phyloP scores from a whole-genome alignment of 805 yeast genomes.

The Suhomyces prunicola region DNA sequence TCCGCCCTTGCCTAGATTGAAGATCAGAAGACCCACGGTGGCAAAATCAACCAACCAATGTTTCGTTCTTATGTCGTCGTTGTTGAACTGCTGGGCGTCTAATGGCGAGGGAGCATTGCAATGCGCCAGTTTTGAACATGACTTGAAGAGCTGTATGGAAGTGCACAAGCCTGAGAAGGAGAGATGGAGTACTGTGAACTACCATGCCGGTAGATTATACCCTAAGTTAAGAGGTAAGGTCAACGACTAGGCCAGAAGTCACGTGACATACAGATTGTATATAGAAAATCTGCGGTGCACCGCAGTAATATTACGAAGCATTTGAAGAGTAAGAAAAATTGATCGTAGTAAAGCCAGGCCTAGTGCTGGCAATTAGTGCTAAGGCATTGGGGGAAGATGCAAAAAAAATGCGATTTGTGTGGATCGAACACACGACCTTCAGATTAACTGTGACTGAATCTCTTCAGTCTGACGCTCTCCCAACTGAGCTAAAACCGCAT shows the following conservation, averaged over 20 bases:
- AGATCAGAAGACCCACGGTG: slow-evolving; percentile 62
- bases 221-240: slow-evolving; percentile 51
- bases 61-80: slow-evolving; percentile 74
- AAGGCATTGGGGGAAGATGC: neutral
- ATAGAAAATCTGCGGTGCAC: neutral
- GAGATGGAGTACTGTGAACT: slow-evolving; percentile 46
- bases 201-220: slow-evolving; percentile 54
- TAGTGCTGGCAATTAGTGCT: neutral
- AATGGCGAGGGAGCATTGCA: slow-evolving; percentile 76
- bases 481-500: slow-evolving; percentile 38
- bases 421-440: slow-evolving; percentile 67
- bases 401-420: slow-evolving; percentile 25
- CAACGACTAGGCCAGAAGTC: slow-evolving; percentile 24
- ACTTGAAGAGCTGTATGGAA: slow-evolving; percentile 74
- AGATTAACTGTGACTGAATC: slow-evolving; percentile 36
- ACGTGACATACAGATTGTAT: neutral
- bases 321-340: neutral
- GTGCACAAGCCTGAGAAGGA: slow-evolving; percentile 39
- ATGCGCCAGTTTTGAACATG: slow-evolving; percentile 64
- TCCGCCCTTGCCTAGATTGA: slow-evolving; percentile 74
- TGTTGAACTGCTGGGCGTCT: slow-evolving; percentile 95
- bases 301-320: neutral
- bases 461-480: slow-evolving; percentile 41
- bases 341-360: neutral
- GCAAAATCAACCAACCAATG: slow-evolving; percentile 67